Evolutionary conservation across 495 filamentous ascomycete genomes (phyloP), one percentile per base, ranked within the genome.

Genomic region (Chaetomidium leptoderma): DNA sequence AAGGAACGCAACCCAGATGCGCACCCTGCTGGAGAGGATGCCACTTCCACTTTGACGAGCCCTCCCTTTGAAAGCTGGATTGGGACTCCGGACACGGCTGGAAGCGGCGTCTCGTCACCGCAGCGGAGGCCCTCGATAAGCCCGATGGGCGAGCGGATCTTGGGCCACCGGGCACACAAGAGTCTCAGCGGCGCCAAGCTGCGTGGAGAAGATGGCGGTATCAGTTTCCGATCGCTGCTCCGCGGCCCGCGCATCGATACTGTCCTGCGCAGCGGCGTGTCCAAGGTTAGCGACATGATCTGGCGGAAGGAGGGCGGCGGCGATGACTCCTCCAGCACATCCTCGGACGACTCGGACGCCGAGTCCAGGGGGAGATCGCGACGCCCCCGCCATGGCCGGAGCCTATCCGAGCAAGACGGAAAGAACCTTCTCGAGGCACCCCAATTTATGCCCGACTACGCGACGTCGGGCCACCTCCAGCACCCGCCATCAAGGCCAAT

Each of bases 261-360:
- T 27, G 72, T 79, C 53, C 57, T 79, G 55, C 73, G 76, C 7
- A 77, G 70, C 14, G 65, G 76, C 53, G 75, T 79, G 6, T 78
- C 75, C 44, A 79, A 78, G 58, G 69, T 79, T 23, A 71, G 76
- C 27, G 77, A 79, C 55, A 65, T 79, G 42, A 58, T 79, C 48
- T 78, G 76, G 74, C 71, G 73, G 47, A 78, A 68, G 47, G 75
- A 79, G 14, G 66, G 70, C n/a, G n/a, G n/a, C n/a, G n/a, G n/a
- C 8, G 65, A 62, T 13, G 32, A 62, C 6, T 70, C 59, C 3
- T 71, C 70, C 24, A 61, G 55, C 29, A 69, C 72, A 10, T 71
- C 73, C 4, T 72, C 70, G 8, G 68, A 72, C 14, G 75, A 76
- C 2, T 77, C 76, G 4, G 77, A 76, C 13, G 49, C 49, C 5